These are phyloP conservation scores for Trichoderma sp. DNA, from an alignment of 2,329 filamentous ascomycete genomes.

Conservation along the genomic window DNA sequence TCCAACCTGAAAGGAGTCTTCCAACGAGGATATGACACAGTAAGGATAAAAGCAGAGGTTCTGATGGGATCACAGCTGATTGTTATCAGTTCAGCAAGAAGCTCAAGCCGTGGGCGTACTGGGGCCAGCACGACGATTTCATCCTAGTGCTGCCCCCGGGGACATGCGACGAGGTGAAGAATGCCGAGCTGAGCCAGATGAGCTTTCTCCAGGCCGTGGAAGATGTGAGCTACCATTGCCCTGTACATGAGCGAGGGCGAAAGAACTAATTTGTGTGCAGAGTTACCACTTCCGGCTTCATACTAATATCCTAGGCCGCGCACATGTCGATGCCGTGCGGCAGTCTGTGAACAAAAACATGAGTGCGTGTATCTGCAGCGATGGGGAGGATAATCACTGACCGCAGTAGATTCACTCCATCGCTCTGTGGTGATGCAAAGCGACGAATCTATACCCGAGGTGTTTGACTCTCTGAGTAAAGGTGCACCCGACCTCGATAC, in stretches of 20 bases:
- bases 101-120: constrained; percentile 13
- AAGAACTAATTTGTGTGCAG: not conserved
- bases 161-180: constrained; percentile 21
- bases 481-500: not conserved
- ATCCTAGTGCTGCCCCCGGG: constrained; percentile 23
- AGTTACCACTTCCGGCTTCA: constrained; percentile 26
- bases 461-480: not conserved
- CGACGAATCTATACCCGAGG: not conserved
- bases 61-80: not conserved
- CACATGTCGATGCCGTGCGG: constrained; percentile 25
- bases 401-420: not conserved
- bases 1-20: constrained; percentile 5
- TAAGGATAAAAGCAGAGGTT: not conserved
- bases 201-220: constrained; percentile 26
- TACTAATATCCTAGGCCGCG: constrained; percentile 19
- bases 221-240: constrained; percentile 1
- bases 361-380: not conserved
- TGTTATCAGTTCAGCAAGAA: constrained; percentile 22
- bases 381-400: no score
- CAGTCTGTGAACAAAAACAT: constrained; percentile 27
- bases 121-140: constrained; percentile 25
- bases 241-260: no score
- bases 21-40: constrained; percentile 18
- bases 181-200: constrained; percentile 13
- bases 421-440: not conserved